Conservation (phyloP, 2,329 filamentous ascomycete genomes). For the Hymenoscyphus fraxineus region DNA sequence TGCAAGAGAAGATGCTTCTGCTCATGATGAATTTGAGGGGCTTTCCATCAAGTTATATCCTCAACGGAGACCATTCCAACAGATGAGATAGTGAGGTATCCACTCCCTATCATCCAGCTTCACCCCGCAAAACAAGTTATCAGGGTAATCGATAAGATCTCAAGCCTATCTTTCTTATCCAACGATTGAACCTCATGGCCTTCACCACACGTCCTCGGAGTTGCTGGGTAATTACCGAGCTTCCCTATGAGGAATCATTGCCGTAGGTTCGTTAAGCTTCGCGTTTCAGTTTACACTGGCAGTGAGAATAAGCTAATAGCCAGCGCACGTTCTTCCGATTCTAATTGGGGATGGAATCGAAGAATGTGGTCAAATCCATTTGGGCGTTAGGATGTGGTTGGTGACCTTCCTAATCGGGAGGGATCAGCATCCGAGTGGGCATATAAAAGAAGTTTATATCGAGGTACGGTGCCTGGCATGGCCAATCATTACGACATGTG, state of each 20-base stretch:
- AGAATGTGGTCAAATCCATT: neutral
- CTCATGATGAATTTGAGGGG: neutral
- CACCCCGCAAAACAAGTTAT: neutral
- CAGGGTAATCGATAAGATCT: constrained; percentile 7
- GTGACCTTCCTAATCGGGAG: neutral
- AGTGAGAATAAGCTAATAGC: constrained; percentile 1
- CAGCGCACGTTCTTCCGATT: neutral
- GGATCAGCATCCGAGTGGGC: neutral
- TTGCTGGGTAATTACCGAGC: constrained; percentile 7
- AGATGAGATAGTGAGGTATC: neutral
- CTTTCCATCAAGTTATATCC: neutral
- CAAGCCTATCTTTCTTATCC: constrained; percentile 9
- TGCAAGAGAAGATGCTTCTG: constrained; percentile 5
- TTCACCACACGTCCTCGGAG: constrained; percentile 3
- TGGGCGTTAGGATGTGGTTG: neutral
- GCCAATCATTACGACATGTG: constrained; percentile 1
- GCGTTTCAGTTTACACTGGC: neutral
- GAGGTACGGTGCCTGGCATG: constrained; percentile 1
- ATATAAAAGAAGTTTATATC: constrained; percentile 3
- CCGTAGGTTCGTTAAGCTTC: neutral
- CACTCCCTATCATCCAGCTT: neutral
- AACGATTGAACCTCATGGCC: constrained; percentile 9
- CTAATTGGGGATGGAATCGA: neutral
- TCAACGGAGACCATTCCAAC: constrained; percentile 8
- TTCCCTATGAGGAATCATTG: constrained; percentile 11